Conservation (phyloP, 768 basidiomycete species). For the Boletales sp. region DNA sequence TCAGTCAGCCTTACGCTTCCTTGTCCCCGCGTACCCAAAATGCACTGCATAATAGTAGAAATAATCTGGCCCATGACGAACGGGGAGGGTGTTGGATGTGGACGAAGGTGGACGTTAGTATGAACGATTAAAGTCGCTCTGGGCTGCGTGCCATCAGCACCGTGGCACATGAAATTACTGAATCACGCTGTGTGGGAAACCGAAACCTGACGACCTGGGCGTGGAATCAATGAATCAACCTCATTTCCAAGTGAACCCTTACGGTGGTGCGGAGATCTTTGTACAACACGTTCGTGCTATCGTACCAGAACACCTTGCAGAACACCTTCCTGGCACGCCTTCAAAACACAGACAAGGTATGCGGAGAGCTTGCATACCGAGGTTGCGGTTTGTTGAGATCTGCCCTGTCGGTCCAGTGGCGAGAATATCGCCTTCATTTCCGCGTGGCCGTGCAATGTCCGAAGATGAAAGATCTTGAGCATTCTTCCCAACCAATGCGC, state of each 20-base stretch:
- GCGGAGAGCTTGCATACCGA: neutral
- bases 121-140: neutral
- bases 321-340: neutral
- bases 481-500: no score
- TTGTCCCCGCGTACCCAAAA: constrained; percentile 6
- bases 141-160: constrained; percentile 8
- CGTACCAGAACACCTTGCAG: neutral
- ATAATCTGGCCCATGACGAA: constrained; percentile 20
- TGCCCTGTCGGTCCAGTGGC: no score
- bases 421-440: neutral
- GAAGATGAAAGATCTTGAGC: neutral
- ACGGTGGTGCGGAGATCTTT: neutral
- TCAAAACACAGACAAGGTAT: neutral
- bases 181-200: constrained; percentile 1
- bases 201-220: constrained; percentile 2
- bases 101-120: constrained; percentile 1
- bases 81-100: constrained; percentile 8
- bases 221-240: constrained; percentile 4
- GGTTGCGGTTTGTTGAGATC: neutral
- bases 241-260: neutral
- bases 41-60: constrained; percentile 1
- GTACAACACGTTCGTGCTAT: neutral
- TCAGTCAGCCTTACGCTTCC: constrained; percentile 13
- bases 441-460: neutral
- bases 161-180: neutral